A percentile compares a stretch with the other conserved stretches of the same genome.
These are phyloP conservation scores for Hemisphaericaspora nanyangensis DNA, from an alignment of 805 yeast species.

Conservation along the genomic window DNA sequence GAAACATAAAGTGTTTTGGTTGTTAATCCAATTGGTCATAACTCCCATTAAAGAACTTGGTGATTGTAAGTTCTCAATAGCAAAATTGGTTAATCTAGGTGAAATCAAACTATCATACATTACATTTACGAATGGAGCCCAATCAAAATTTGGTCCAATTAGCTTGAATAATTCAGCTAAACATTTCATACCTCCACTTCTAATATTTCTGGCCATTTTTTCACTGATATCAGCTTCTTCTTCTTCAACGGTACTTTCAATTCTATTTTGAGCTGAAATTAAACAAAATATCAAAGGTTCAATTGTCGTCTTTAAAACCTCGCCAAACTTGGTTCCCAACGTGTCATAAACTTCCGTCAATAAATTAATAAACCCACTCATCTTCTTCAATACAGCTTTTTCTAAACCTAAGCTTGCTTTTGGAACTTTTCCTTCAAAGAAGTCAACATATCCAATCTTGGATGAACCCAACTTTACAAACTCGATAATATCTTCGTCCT, in stretches of 20 bases:
- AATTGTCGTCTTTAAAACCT: constrained; percentile 47
- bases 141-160: constrained; percentile 48
- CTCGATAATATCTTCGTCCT: constrained; percentile 46
- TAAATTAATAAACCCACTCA: constrained; percentile 64
- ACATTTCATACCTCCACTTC: constrained; percentile 67
- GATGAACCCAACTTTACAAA: constrained; percentile 64
- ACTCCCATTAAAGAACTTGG: constrained; percentile 73
- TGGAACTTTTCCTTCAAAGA: constrained; percentile 16
- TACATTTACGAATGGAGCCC: constrained; percentile 48
- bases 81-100: constrained; percentile 68
- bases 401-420: constrained; percentile 8
- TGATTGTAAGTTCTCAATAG: constrained; percentile 75
- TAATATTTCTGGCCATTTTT: constrained; percentile 53
- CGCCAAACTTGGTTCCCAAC: constrained; percentile 55
- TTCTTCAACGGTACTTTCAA: constrained; percentile 7
- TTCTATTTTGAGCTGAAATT: constrained; percentile 44
- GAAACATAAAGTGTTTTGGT: constrained; percentile 44
- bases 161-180: constrained; percentile 52
- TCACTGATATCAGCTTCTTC: constrained; percentile 12
- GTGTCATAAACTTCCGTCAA: constrained; percentile 51
- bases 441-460: constrained; percentile 40
- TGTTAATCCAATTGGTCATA: constrained; percentile 51
- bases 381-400: constrained; percentile 36
- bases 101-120: constrained; percentile 53
- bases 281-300: constrained; percentile 57